A percentile compares a stretch with the other conserved stretches of the same genome.
Conservation (phyloP, 306 rosid genomes). For the Castanea crenata region DNA sequence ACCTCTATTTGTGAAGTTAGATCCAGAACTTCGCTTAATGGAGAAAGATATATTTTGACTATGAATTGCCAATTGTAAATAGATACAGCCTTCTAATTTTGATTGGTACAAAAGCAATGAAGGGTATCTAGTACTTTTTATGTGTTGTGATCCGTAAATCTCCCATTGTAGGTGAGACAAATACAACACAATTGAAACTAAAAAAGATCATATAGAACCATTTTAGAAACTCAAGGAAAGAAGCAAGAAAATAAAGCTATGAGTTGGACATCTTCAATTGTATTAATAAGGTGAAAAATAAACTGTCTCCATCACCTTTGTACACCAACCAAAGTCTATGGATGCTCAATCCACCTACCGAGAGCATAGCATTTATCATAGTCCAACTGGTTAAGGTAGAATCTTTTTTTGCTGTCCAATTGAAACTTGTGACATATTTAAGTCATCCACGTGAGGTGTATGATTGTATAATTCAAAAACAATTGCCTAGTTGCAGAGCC, state of each 20-base stretch:
- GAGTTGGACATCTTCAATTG: not conserved
- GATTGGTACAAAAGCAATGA: not conserved
- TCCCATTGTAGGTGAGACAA: too few species aligned
- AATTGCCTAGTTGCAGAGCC: conserved; percentile 33
- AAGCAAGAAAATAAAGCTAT: not conserved
- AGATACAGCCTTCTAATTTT: not conserved
- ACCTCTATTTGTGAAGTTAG: too few species aligned
- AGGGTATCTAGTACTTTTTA: not conserved
- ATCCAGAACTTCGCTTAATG: too few species aligned
- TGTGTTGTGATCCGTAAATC: not conserved
- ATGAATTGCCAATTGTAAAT: not conserved
- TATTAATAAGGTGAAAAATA: too few species aligned
- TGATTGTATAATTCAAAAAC: not conserved
- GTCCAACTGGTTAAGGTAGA: not conserved
- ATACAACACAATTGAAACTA: too few species aligned
- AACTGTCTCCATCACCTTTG: not conserved
- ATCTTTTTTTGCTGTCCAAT: not conserved
- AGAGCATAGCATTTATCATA: not conserved
- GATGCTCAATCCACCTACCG: not conserved
- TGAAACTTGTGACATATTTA: not conserved
- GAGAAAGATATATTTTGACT: too few species aligned
- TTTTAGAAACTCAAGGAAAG: not conserved
- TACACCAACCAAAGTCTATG: not conserved
- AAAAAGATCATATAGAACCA: too few species aligned
- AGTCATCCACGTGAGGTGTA: not conserved